These are phyloP conservation scores for Fusarium neocosmosporiellum DNA, from an alignment of 2,329 filamentous ascomycete species.

Conservation along the genomic window DNA sequence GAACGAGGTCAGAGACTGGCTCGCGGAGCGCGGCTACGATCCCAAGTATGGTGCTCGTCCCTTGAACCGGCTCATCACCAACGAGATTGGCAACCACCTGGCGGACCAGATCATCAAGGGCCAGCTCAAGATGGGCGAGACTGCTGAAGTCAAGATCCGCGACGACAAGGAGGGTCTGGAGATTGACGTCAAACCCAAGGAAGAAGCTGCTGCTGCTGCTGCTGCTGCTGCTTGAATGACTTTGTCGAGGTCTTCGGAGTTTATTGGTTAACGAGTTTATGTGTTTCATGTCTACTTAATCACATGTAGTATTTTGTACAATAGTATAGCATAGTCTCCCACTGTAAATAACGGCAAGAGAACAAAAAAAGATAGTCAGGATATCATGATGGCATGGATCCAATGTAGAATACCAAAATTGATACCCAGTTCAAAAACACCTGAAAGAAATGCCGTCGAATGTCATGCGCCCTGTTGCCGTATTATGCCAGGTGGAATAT, in stretches of 20 bases:
- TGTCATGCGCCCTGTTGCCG: background rate
- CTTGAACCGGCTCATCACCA: constrained; percentile 89
- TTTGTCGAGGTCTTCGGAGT: background rate
- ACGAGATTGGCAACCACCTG: constrained; percentile 87
- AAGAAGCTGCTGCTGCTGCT: background rate
- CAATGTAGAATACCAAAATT: constrained; percentile 18
- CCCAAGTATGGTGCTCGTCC: constrained; percentile 91
- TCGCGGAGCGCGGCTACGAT: constrained; percentile 90
- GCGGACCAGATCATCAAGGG: constrained; percentile 94
- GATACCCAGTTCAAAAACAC: constrained; percentile 15
- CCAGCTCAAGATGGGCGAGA: constrained; percentile 79
- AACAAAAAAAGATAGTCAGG: background rate
- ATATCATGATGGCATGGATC: constrained; percentile 6
- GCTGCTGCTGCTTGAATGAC: background rate
- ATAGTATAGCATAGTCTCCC: constrained; percentile 14
- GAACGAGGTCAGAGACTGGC: constrained; percentile 81
- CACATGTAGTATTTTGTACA: background rate
- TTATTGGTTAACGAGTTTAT: constrained; percentile 35
- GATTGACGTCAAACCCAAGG: constrained; percentile 50
- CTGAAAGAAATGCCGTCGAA: background rate
- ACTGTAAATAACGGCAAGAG: constrained; percentile 4
- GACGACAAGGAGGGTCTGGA: constrained; percentile 69
- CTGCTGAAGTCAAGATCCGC: constrained; percentile 76
- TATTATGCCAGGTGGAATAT: background rate
- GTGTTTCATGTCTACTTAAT: constrained; percentile 34